Percentiles rank a stretch among this genome's conserved stretches.
Conservation (phyloP, 208 protist species). For the Trypanosoma platydactyli region DNA sequence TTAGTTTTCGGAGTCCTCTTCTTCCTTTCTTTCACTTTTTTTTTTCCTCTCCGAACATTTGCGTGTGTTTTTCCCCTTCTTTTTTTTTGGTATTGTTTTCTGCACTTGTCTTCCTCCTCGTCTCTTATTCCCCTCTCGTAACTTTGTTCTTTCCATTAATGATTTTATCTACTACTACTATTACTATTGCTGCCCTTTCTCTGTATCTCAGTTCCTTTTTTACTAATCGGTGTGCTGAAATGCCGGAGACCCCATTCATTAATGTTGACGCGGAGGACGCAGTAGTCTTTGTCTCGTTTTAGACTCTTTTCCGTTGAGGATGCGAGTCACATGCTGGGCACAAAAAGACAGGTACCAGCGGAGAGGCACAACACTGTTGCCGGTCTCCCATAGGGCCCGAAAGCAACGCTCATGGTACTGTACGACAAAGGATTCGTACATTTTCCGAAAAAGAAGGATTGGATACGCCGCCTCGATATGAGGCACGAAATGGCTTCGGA, state of each 20-base stretch:
- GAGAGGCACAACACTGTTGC: slow-evolving; percentile 21
- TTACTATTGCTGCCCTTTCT: slow-evolving; percentile 8
- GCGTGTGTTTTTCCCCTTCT: not conserved
- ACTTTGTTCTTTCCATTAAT: slow-evolving; percentile 1
- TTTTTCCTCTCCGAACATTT: not conserved
- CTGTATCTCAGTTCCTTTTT: not conserved
- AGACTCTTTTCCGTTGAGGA: slow-evolving; percentile 10
- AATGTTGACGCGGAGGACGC: slow-evolving; percentile 17
- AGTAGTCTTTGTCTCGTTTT: slow-evolving; percentile 22
- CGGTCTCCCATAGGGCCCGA: slow-evolving; percentile 13
- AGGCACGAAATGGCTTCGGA: slow-evolving; percentile 13
- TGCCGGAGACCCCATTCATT: not conserved
- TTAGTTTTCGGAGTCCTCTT: not conserved
- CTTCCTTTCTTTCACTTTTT: slow-evolving; percentile 14
- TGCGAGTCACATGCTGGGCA: not conserved
- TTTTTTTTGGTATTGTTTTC: not conserved
- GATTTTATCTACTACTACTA: slow-evolving; percentile 23
- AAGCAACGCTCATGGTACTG: not conserved
- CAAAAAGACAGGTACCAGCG: slow-evolving; percentile 7
- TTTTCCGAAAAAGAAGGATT: not conserved
- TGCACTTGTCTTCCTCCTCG: slow-evolving; percentile 4
- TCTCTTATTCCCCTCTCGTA: not conserved
- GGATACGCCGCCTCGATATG: slow-evolving; percentile 1
- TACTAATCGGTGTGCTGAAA: slow-evolving; percentile 9
- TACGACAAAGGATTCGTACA: slow-evolving; percentile 24